These are phyloP conservation scores for Polytrichum formosum DNA, from an alignment of 225 moss, liverwort and hornwort genomes.

Conservation along the genomic window DNA sequence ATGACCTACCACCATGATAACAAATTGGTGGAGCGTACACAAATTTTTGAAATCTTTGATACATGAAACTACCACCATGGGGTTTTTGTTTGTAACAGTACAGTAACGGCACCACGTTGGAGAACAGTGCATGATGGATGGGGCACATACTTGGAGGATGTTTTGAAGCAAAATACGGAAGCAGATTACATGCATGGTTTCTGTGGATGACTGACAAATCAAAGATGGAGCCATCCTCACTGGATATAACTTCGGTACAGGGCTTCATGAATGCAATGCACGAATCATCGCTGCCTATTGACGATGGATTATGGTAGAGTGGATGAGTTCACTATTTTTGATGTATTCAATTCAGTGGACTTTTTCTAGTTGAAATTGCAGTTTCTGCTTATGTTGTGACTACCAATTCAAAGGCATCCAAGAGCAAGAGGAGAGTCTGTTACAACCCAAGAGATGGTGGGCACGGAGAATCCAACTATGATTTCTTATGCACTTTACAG, in stretches of 20 bases:
- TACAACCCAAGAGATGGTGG: conserved; percentile 23
- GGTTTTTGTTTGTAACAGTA: conserved; percentile 15
- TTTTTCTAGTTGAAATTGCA: conserved; percentile 12
- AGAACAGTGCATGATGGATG: background rate
- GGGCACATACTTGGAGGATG: background rate
- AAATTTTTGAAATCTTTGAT: conserved; percentile 5
- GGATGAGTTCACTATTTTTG: background rate
- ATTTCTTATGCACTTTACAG: conserved; percentile 19
- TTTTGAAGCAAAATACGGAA: conserved; percentile 5
- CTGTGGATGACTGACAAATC: conserved; percentile 14
- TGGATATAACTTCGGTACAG: background rate
- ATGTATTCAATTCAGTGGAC: conserved; percentile 16
- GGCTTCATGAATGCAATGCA: background rate
- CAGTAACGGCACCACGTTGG: background rate
- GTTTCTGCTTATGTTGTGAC: conserved; percentile 18
- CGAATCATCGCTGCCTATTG: too few species aligned
- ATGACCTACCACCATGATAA: background rate
- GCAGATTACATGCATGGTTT: background rate
- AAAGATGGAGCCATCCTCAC: conserved; percentile 11
- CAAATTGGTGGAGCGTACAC: background rate
- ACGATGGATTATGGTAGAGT: background rate
- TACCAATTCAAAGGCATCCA: conserved; percentile 10
- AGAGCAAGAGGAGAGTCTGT: conserved; percentile 22
- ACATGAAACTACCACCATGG: background rate
- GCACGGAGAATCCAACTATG: conserved; percentile 13